Conservation (phyloP, 148 eudicot genomes). For the Pouteria glomerata region DNA sequence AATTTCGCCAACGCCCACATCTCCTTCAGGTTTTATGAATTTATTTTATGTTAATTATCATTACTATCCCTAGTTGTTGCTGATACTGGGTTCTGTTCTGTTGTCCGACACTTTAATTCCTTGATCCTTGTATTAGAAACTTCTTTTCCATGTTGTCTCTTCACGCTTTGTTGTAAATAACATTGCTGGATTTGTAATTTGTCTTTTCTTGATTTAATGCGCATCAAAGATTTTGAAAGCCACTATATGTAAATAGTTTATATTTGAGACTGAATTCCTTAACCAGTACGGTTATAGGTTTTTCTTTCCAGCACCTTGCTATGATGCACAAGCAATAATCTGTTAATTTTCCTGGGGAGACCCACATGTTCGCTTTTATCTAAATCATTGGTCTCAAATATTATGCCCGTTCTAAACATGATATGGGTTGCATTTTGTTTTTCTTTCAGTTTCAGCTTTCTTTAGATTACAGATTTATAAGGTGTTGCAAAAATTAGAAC, state of each 20-base stretch:
- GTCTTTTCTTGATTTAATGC: not conserved
- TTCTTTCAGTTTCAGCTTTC: not conserved
- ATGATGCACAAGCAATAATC: not conserved
- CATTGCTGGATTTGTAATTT: not conserved
- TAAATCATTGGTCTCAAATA: too few relatives aligned
- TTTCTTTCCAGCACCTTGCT: not conserved
- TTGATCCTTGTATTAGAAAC: not conserved
- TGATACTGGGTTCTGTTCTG: not conserved
- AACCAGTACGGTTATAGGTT: not conserved
- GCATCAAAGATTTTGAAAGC: not conserved
- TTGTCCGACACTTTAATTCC: not conserved
- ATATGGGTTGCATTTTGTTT: not conserved
- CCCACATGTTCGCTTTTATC: not conserved
- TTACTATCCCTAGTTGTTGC: not conserved
- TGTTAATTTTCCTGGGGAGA: not conserved
- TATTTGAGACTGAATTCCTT: not conserved
- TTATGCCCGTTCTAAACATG: not conserved
- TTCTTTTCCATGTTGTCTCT: not conserved
- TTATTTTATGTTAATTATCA: not conserved
- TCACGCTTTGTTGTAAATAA: too few relatives aligned
- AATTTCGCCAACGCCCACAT: slow-evolving; percentile 26
- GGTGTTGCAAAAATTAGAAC: not conserved
- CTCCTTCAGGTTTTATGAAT: slow-evolving; percentile 40
- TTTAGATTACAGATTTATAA: not conserved
- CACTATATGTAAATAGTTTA: not conserved